A percentile compares a stretch with the other conserved stretches of the same genome.
Evolutionary conservation across 2,329 filamentous ascomycete genomes (phyloP).

Genomic region (Colletotrichum godetiae): DNA sequence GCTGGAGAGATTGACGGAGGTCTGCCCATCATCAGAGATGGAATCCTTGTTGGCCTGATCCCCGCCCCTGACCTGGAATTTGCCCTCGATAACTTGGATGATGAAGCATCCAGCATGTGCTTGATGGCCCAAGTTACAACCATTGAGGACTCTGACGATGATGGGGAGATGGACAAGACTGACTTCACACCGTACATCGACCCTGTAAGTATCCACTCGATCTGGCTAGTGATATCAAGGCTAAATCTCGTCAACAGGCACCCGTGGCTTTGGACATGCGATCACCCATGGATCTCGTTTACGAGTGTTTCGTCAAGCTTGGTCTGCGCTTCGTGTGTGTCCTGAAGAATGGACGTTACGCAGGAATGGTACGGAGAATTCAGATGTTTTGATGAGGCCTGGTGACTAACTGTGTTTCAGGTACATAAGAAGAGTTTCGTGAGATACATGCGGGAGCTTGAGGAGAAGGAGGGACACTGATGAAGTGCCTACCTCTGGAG

Average conservation of each 20-base stretch:
- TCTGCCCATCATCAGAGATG: constrained; percentile 84
- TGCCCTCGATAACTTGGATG: constrained; percentile 84
- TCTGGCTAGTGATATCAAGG: background rate
- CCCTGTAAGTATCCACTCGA: constrained; percentile 65
- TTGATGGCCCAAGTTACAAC: constrained; percentile 79
- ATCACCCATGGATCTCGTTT: constrained; percentile 93
- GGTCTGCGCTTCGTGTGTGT: constrained; percentile 95
- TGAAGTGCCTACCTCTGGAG: background rate
- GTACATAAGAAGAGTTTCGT: constrained; percentile 97
- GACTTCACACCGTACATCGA: constrained; percentile 95
- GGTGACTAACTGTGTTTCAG: constrained; percentile 50
- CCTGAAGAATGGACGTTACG: constrained; percentile 83
- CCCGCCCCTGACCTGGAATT: constrained; percentile 95
- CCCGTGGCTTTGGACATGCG: constrained; percentile 89
- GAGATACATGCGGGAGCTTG: constrained; percentile 88
- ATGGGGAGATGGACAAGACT: constrained; percentile 69
- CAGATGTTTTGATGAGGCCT: background rate
- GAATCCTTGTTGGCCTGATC: constrained; percentile 87
- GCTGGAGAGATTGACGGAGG: constrained; percentile 93
- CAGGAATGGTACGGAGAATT: constrained; percentile 77
- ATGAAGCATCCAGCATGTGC: constrained; percentile 80
- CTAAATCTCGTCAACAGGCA: constrained; percentile 58
- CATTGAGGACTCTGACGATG: constrained; percentile 73
- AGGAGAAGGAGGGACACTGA: constrained; percentile 58
- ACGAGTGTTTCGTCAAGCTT: constrained; percentile 95